Base-by-base conservation (phyloP, 805 yeast species). In the Metahyphopichia silvanorum region DNA sequence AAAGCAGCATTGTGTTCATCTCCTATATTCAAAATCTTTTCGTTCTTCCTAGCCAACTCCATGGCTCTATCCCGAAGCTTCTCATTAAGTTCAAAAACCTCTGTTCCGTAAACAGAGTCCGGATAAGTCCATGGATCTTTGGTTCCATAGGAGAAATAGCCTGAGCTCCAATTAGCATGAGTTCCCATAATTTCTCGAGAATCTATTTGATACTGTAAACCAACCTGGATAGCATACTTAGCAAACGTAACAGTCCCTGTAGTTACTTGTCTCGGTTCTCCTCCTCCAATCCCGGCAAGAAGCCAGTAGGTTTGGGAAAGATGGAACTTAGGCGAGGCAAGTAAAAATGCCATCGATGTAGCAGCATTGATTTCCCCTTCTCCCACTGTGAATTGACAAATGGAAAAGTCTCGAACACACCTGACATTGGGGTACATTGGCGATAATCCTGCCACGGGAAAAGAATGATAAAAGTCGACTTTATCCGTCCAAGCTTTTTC, bases 311-410 rank as follows among this genome's bases (percentile, higher is more conserved):
- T 76, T 44, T 71, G 66, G 21, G 75, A 50, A 32, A 79, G 65
- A 48, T 79, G 81, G 39, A 79, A 78, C 37, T 63, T 45, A 22
- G 82, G 76, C 37, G 66, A 64, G 49, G 76, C 60, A 9, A 71
- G 51, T 42, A 79, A 55, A 6, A 84, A 79, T 26, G 74, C 66
- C 37, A 78, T 51, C 16, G 82, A 63, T 18, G 77, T 41, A n/a
- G 85, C 84, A 23, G 85, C 85, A 46, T 79, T 79, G 42, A 77
- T 69, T 51, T 79, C 84, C 42, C 79, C 79, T 57, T 78, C 85
- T 33, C 86, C 86, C 11, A 81, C 74, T 27, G 82, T 76, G 34
- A 78, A 49, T 48, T 77, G 78, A 63, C 84, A 79, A 17, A 79
- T 53, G 18, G 71, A 51, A 58, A 66, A 71, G 59, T 76, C 63